Conservation (phyloP, 106 monocot genomes). For the Dendrobium nobile region DNA sequence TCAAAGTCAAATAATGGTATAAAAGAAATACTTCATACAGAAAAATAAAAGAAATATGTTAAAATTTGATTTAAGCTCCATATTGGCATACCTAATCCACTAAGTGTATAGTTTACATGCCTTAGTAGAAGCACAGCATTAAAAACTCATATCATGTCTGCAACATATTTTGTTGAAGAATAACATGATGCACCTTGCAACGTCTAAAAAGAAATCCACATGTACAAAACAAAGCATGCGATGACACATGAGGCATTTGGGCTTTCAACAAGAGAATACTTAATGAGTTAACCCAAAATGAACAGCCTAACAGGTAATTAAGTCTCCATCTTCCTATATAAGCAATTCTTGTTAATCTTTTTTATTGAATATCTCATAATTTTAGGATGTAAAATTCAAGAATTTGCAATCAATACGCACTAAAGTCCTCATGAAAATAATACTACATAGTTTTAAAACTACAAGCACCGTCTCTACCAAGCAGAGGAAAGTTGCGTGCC, state of each 20-base stretch:
- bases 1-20: no score
- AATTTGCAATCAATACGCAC: background rate
- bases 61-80: no score
- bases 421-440: background rate
- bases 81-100: no score
- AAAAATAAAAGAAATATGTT: no score
- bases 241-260: background rate
- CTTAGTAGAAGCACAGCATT: no score
- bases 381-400: background rate
- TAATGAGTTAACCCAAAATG: background rate
- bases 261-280: background rate
- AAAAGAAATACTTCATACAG: no score
- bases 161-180: background rate
- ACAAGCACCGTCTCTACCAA: background rate
- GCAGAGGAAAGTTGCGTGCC: background rate
- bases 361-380: background rate
- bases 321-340: background rate
- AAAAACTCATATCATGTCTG: background rate
- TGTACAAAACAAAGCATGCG: background rate
- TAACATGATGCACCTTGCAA: background rate
- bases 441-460: background rate
- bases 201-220: background rate
- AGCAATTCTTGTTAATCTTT: background rate
- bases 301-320: background rate
- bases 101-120: no score